Conservation (phyloP, 2,329 filamentous ascomycete species). For the Pezicula radicicola region DNA sequence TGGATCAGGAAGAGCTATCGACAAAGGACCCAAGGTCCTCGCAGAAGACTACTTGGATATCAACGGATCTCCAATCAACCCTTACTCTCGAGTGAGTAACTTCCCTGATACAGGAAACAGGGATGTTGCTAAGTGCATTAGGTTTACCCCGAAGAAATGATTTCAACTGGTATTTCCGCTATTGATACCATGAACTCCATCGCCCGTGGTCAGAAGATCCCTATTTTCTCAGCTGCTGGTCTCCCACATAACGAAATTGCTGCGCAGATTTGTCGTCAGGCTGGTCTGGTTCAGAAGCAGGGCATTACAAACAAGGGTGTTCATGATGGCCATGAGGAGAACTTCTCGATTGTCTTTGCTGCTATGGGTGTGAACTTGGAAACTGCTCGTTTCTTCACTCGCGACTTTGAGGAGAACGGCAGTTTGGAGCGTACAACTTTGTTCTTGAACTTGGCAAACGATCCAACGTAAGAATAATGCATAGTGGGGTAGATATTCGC, state of each 20-base stretch:
- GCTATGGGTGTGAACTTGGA: constrained; percentile 99
- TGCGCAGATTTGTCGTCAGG: constrained; percentile 97
- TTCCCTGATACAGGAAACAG: background rate
- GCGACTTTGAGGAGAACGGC: constrained; percentile 98
- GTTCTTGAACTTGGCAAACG: constrained; percentile 98
- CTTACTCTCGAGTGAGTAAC: constrained; percentile 79
- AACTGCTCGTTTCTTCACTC: constrained; percentile 96
- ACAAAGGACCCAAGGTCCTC: constrained; percentile 97
- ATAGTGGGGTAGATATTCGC: background rate
- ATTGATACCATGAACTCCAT: constrained; percentile 99
- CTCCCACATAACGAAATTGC: constrained; percentile 99
- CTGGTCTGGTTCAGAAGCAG: constrained; percentile 77
- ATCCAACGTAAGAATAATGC: constrained; percentile 74
- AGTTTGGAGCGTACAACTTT: constrained; percentile 95
- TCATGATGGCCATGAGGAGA: constrained; percentile 96
- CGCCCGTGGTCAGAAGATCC: constrained; percentile 98
- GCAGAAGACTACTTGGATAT: constrained; percentile 99
- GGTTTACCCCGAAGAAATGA: constrained; percentile 99
- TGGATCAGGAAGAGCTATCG: constrained; percentile 94
- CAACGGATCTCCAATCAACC: constrained; percentile 98
- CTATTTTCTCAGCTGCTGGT: constrained; percentile 98
- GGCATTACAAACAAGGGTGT: constrained; percentile 85
- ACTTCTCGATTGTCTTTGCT: constrained; percentile 99
- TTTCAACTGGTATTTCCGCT: constrained; percentile 97
- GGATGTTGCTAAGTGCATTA: constrained; percentile 31